phyloP scores from a whole-genome alignment of 768 basidiomycete species.

The Calocera viscosa region DNA sequence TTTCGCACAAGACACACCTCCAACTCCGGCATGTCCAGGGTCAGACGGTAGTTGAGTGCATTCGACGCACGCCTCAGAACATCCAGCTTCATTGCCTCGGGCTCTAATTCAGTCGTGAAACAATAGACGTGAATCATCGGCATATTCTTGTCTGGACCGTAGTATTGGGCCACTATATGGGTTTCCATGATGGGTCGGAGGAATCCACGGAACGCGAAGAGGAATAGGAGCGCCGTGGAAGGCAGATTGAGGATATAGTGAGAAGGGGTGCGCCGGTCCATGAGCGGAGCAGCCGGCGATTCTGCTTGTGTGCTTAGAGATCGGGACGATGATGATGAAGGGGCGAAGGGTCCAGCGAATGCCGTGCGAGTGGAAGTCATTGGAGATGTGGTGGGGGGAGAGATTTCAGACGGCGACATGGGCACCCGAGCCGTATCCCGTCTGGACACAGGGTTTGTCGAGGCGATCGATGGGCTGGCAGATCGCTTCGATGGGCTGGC shows the following conservation, averaged over 20 bases:
- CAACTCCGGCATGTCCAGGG: slow-evolving; percentile 29
- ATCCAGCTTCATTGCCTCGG: slow-evolving; percentile 54
- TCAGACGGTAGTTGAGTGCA: slow-evolving; percentile 44
- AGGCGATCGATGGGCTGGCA: too few relatives aligned
- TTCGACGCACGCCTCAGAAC: slow-evolving; percentile 69
- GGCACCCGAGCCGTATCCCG: too few relatives aligned
- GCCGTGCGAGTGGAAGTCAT: background rate
- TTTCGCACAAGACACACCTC: slow-evolving; percentile 67
- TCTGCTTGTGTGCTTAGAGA: background rate
- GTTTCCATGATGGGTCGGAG: slow-evolving; percentile 35
- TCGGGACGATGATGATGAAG: background rate
- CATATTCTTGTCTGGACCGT: slow-evolving; percentile 42
- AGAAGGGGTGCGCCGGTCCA: slow-evolving; percentile 42
- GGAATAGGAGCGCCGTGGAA: slow-evolving; percentile 76
- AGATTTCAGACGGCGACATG: too few relatives aligned
- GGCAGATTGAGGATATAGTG: slow-evolving; percentile 99
- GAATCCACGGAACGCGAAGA: slow-evolving; percentile 76
- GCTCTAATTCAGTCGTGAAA: slow-evolving; percentile 77
- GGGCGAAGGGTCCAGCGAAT: background rate
- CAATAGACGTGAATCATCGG: slow-evolving; percentile 94
- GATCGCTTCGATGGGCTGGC: too few relatives aligned
- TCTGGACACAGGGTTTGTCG: too few relatives aligned
- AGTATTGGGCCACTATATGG: slow-evolving; percentile 31
- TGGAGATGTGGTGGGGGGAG: background rate
- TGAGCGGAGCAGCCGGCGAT: background rate